Conservation (phyloP, 2,329 filamentous ascomycete species). For the Mycosphaerelloides madeirae region DNA sequence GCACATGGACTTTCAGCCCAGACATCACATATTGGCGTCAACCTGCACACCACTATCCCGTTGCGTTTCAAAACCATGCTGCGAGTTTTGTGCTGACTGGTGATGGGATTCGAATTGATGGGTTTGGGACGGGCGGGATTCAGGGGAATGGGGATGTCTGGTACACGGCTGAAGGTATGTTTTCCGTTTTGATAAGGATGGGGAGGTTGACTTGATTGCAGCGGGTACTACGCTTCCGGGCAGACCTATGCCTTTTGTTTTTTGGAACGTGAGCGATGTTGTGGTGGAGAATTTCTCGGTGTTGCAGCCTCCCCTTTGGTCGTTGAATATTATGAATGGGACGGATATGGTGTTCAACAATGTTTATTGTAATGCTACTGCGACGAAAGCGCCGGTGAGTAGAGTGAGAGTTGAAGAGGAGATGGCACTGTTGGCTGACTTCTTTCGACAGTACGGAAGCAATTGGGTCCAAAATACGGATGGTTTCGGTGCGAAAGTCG, state of each 20-base stretch:
- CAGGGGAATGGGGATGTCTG: conserved; percentile 52
- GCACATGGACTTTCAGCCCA: conserved; percentile 49
- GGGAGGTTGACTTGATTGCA: too few relatives aligned
- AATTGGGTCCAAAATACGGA: conserved; percentile 58
- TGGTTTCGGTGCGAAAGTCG: conserved; percentile 45
- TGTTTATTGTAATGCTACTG: conserved; percentile 49
- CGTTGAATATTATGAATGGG: conserved; percentile 55
- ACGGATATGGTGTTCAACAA: conserved; percentile 51
- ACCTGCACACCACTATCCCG: conserved; percentile 46
- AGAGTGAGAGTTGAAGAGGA: too few relatives aligned
- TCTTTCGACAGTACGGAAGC: too few relatives aligned
- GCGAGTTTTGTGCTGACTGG: conserved; percentile 51
- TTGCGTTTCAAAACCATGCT: conserved; percentile 54
- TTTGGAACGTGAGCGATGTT: conserved; percentile 55
- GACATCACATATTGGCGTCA: conserved; percentile 51
- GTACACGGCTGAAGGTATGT: conserved; percentile 52
- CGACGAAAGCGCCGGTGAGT: conserved; percentile 47
- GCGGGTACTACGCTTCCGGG: conserved; percentile 44
- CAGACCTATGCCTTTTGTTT: conserved; percentile 55
- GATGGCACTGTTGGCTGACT: too few relatives aligned
- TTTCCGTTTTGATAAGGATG: too few relatives aligned
- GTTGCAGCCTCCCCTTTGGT: conserved; percentile 50
- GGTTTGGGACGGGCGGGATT: conserved; percentile 50
- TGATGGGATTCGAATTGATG: conserved; percentile 48
- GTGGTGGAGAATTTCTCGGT: conserved; percentile 51